Evolutionary conservation across 768 basidiomycete species (phyloP), one percentile per base, ranked within the genome.

Genomic region (Boletus sp.): DNA sequence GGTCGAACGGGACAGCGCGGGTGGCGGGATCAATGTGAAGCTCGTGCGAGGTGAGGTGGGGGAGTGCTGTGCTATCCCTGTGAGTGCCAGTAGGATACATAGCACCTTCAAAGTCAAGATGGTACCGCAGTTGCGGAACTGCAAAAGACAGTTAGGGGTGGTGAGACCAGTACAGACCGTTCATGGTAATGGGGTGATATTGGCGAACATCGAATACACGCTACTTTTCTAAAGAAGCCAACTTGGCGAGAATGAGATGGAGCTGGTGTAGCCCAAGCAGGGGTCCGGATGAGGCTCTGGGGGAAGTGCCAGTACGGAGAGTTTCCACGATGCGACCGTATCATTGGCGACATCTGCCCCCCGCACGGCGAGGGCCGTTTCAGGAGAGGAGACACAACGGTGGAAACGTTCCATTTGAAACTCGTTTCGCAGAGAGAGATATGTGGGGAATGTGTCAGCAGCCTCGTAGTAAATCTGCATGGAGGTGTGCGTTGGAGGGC

Each of bases 291-390:
- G 42, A 53, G 60, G 54, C 25, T 2, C 50, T 34, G 40, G 48
- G 29, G 25, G 47, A 52, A 19, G 35, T 46, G 59, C 54, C 55
- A 19, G 65, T 41, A 41, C 19, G 46, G 52, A 51, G 44, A 17
- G 46, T 19, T 32, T 63, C 55, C 50, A 71, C 55, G 47, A 72
- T 56, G 50, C 73, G 70, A 35, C 70, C 69, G n/a, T n/a, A 58
- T 77, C 77, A 57, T 73, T 77, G 41, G 71, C 74, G 46, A 75
- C 72, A 56, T 77, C 75, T 17, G 67, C 69, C 58, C 65, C 72
- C 11, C 59, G 51, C 19, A 77, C 60, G 15, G 47, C 64, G n/a
- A 60, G 47, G 34, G 63, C 63, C 25, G 58, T 35, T 48, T 58
- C 54, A 6, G 60, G 62, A 25, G 48, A 56, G 30, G 66, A 60